Base-by-base conservation (phyloP, 768 basidiomycete species). In the Cyclocybe aegerita region DNA sequence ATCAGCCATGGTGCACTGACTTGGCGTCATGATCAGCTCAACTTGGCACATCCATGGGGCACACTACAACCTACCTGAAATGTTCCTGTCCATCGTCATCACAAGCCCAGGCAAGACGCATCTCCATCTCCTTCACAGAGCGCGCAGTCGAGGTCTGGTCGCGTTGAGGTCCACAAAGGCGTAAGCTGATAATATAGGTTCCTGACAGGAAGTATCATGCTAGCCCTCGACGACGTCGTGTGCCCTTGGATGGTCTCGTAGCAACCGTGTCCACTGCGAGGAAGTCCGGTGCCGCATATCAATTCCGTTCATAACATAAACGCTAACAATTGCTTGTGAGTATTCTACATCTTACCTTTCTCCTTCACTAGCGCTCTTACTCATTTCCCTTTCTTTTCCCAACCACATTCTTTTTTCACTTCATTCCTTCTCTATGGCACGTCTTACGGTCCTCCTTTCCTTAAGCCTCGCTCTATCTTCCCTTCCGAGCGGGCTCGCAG, bases 401-500 rank as follows among this genome's bases (percentile, higher is more conserved):
- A 16, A 45, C 44, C 43, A 61, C 57, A 31, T 60, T 59, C 55
- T 52, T 61, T 61, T 58, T 53, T 43, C 4, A 46, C 36, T 53
- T 56, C 55, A 56, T 58, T 56, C 62, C 41, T 65, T 60, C 59
- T 53, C 54, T 60, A 77, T 80, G 76, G 60, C 70, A 59, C 69
- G 63, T 55, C 62, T 75, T 48, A 46, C 59, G 56, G 52, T 60
- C 39, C 56, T 74, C 45, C 49, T 73, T 58, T 66, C 69, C 58
- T 49, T 73, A 41, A 60, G 62, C 48, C 47, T 75, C 54, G 49
- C 70, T 37, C 51, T 72, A 31, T 66, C 65, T 53, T 53, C 65
- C 50, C 48, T 77, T 55, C 74, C 74, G 47, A 58, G 50, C 51
- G 72, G 57, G 51, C 60, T 75, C 38, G 77, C 78, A 55, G 75